A percentile compares a stretch with the other conserved stretches of the same genome.
Conservation (phyloP, 176 grass and related monocot genomes). For the Rhynchospora tenuis region DNA sequence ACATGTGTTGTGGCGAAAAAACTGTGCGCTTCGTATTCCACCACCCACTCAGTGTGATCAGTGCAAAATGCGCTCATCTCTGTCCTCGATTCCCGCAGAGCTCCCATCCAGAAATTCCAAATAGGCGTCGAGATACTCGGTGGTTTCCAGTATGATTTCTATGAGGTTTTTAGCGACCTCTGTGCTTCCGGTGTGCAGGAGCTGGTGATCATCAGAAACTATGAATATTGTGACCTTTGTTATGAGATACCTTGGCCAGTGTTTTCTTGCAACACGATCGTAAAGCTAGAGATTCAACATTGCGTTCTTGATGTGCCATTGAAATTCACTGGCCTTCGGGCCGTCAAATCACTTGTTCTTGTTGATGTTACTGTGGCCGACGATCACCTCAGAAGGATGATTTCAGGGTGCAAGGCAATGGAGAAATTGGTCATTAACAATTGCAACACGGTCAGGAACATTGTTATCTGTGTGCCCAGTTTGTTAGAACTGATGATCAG, state of each 20-base stretch:
- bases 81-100: no score
- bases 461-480: not conserved
- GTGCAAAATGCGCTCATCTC: no score
- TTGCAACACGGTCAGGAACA: slow-evolving; percentile 1
- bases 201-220: no score
- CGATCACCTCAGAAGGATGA: not conserved
- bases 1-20: no score
- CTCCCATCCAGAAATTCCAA: no score
- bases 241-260: not conserved
- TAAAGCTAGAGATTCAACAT: slow-evolving; percentile 15
- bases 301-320: not conserved
- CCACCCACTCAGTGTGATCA: no score
- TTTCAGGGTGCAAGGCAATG: not conserved
- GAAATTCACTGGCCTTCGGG: not conserved
- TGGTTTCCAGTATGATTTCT: no score
- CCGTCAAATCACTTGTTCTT: slow-evolving; percentile 5
- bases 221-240: not conserved
- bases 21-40: no score
- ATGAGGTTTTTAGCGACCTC: no score
- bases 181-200: no score
- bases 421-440: not conserved
- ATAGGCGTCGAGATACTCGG: no score
- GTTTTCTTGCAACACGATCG: slow-evolving; percentile 14
- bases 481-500: not conserved
- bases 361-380: not conserved